Base-by-base conservation (phyloP, 2,329 filamentous ascomycete genomes). In the Pezicula neosporulosa region DNA sequence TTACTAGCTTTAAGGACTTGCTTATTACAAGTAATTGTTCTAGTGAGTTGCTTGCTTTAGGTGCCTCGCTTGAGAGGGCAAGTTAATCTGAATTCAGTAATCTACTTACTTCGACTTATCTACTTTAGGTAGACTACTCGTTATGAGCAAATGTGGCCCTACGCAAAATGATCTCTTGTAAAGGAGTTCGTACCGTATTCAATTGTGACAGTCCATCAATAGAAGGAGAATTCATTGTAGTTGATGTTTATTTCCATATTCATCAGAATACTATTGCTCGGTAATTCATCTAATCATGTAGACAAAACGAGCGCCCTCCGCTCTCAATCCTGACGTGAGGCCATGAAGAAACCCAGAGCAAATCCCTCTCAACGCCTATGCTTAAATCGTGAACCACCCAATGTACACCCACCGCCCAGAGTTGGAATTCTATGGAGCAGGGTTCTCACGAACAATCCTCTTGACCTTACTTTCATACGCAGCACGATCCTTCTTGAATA, bases 401-500 rank as follows among this genome's bases (percentile, higher is more conserved):
- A 55, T 44, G 45, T 45, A 53, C 41, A 33, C 36, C 46, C 13
- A 16, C 27, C 12, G 39, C 28, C n/a, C 8, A n/a, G 6, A 54
- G 56, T 45, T 49, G 56, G 37, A 24, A 53, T 53, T 49, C 60
- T 72, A 90, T 48, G 87, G 86, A 45, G 89, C 86, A 13, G 89
- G 90, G 69, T 97, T 96, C 59, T 97, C 91, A 63, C 83, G 87
- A 51, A 99, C 94, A 18, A 96, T 86, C 54, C 89, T 85, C 66
- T 83, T 85, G 56, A 99, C 86, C 57, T 92, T 88, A 70, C 85
- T 87, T 73, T 97, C 92, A 66, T 99, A 99, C 51, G 93, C 91
- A 16, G 72, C 72, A 41, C 84, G 80, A 66, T 99, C 93, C 68
- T 91, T 91, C 78, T 96, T 97, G 70, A 90, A 97, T 10, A 99